phyloP scores from a whole-genome alignment of 192 early-diverging fungal genomes.

The Haplosporangium gracile region DNA sequence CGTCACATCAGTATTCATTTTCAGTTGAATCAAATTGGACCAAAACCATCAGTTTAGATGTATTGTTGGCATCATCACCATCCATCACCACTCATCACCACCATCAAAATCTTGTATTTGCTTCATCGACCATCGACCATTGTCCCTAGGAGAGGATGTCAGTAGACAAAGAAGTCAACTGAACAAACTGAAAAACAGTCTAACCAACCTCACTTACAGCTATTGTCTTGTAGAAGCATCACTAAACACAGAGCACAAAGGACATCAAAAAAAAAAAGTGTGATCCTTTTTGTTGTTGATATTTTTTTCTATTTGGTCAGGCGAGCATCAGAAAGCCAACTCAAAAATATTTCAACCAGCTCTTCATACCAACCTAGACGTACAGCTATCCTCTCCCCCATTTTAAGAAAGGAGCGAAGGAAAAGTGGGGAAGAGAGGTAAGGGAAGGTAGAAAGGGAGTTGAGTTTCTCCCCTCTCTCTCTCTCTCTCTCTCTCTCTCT shows the following conservation, averaged over 20 bases:
- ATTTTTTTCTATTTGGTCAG: conserved; percentile 6
- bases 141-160: background rate
- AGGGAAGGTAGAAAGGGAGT: background rate
- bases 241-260: background rate
- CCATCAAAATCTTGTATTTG: background rate
- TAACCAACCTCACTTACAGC: background rate
- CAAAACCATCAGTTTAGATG: background rate
- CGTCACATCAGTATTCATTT: background rate
- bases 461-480: background rate
- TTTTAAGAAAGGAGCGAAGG: conserved; percentile 4
- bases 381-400: background rate
- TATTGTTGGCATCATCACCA: background rate
- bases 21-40: background rate
- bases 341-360: background rate
- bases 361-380: background rate
- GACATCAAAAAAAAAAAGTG: background rate
- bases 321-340: conserved; percentile 3
- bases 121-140: background rate
- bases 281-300: background rate
- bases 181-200: background rate
- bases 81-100: background rate
- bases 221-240: background rate
- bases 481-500: no score
- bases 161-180: background rate
- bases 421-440: background rate